Evolutionary conservation across 768 basidiomycete genomes (phyloP), one percentile per base, ranked within the genome.

Genomic region (Lanmaoa rubissima): DNA sequence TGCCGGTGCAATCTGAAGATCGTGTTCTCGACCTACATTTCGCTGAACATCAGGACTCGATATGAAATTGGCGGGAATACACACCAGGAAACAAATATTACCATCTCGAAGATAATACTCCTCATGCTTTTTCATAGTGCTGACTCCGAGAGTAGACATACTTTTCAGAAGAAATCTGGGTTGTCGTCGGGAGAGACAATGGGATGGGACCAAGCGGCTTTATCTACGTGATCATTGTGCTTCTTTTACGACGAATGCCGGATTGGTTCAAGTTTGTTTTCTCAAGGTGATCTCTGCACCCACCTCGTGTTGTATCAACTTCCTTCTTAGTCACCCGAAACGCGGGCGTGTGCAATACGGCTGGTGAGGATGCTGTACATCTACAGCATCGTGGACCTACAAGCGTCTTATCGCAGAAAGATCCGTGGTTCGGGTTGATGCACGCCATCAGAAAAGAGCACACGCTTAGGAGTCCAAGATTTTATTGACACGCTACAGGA

Each of bases 61-160:
- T 28, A 43, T 31, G 6, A 26, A 5, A 41, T 46, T 4, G 5
- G 31, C 12, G 8, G 19, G 4, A 7, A 32, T 1, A 65, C 80
- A 52, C 59, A 86, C 86, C 28, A 83, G 51, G 54, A 87, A 78
- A 3, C 74, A 75, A 0, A 86, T 60, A 61, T 86, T 85, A 0
- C 80, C 87, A 1, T 79, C 79, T 0, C 72, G 66, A 12, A 88
- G 65, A 51, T 83, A 87, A 56, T 82, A 88, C 0, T 76, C 66
- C 0, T 66, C 58, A 40, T 74, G 67, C 21, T 59, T 56, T 35
- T 55, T 61, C 38, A 74, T 58, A 2, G 69, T 31, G 0, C 46
- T 52, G 0, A 76, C 55, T 0, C 68, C 62, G 0, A 35, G 51
- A 0, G 34, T 34, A 0, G 67, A 13, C 60, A 58, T 61, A 0